These are phyloP conservation scores for Linnemannia zychae DNA, from an alignment of 192 early-diverging fungal genomes.

Conservation along the genomic window DNA sequence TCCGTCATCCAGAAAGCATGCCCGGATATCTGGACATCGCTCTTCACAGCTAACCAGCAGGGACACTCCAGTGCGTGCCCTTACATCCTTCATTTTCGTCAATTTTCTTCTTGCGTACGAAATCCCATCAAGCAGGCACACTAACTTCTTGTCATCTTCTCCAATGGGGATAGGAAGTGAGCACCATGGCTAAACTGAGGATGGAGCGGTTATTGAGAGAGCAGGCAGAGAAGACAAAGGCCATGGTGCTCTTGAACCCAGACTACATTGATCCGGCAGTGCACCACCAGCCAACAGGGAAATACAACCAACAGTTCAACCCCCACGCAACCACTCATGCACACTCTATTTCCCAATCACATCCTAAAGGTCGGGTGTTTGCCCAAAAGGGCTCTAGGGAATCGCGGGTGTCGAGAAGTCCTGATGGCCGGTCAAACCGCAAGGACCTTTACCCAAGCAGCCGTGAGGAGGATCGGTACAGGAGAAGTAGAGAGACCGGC, in stretches of 20 bases:
- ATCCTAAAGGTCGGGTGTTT: not conserved
- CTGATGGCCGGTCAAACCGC: not conserved
- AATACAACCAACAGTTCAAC: conserved; percentile 70
- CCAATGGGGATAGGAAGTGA: conserved; percentile 9
- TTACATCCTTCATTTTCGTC: not conserved
- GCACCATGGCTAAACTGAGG: conserved; percentile 59
- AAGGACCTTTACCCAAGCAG: not conserved
- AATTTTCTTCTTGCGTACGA: not conserved
- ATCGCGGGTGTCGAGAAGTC: not conserved
- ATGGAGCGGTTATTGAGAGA: conserved; percentile 62
- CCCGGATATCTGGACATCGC: not conserved
- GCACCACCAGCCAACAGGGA: conserved; percentile 18
- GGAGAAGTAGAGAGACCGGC: not conserved
- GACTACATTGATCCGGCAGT: conserved; percentile 6
- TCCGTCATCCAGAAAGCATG: not conserved
- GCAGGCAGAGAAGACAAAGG: conserved; percentile 47
- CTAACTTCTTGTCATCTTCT: not conserved
- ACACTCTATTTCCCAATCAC: conserved; percentile 7
- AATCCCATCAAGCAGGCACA: conserved; percentile 3
- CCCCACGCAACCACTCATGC: conserved; percentile 57
- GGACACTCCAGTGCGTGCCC: not conserved
- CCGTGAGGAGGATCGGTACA: not conserved
- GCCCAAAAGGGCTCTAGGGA: not conserved
- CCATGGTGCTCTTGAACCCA: conserved; percentile 34
- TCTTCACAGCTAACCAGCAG: not conserved